Base-by-base conservation (phyloP, 163 green algal genomes). In the Chlamydomonas reinhardtii region DNA sequence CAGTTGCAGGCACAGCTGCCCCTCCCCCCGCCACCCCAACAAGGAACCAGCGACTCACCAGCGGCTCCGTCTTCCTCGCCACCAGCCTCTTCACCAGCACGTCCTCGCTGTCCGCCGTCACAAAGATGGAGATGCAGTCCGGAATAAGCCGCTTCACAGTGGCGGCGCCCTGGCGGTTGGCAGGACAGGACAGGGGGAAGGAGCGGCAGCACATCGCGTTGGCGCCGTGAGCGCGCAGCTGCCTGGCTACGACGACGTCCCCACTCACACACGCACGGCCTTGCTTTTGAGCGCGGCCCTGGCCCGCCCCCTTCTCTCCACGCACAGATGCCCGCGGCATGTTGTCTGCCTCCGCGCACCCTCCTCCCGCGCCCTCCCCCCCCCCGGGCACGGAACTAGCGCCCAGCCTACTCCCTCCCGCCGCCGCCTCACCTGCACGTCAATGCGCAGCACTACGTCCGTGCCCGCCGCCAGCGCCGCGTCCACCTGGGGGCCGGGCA, bases 371-470 rank as follows among this genome's bases (percentile, higher is more conserved):
- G 48, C 48, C 48, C 12, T 1, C 9, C 1, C 48, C 48, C 48
- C 48, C 48, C 11, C 5, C 48, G 39, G n/a, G n/a, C n/a, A n/a
- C n/a, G n/a, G n/a, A n/a, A n/a, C 43, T 11, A 6, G 43, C 43
- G 43, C 11, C 43, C 43, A 54, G 27, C 29, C 62, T 25, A 5
- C 3, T 25, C 62, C 62, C 25, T 9, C 27, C 43, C 43, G 6
- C 12, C 43, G 37, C 20, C 25, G 14, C 27, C 76, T 11, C 62
- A 83, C 94, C 84, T 94, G 92, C 25, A 97, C 93, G 83, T 97
- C 95, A 5, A 97, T 89, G 32, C 97, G 89, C 76, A 99, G 91
- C 43, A 99, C 93, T 29, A 99, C 96, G 85, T 99, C 97, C 20
- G 88, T 95, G 54, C 95, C 95, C 17, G 81, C 76, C 4, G 68